Base-by-base conservation (phyloP, 2,329 filamentous ascomycete genomes). In the Metarhizium anisopliae region DNA sequence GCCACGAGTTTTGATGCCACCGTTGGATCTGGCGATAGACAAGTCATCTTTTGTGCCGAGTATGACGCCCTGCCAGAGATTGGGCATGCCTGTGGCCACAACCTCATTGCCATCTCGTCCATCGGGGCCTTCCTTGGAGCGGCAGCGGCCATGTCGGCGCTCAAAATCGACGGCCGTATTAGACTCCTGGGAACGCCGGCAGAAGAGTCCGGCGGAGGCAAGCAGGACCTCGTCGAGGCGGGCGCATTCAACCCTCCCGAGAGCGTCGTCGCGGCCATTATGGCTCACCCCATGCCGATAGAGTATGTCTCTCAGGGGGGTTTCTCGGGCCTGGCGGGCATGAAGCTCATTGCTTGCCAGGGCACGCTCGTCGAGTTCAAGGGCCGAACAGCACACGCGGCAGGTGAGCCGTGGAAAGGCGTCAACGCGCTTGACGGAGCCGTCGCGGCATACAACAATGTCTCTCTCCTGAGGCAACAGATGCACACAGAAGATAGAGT, bases 1-100 rank as follows among this genome's bases (percentile, higher is more conserved):
- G 67, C 72, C 8, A 83, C 80, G 0, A 71, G 78, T 1, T 83
- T 83, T 59, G 73, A 75, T 51, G 75, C 72, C 11, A 67, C 72
- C 14, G 66, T 67, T 50, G 77, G 77, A 32, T 62, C 65, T 0
- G 74, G 72, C 5, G 74, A 74, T 4, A 68, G 70, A 1, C 68
- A 74, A 0, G 63, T 77, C 32, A 65, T 71, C 29, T 70, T 71
- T 57, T 76, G 74, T 58, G 73, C 72, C 54, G 75, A 78, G 61
- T 78, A 78, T 56, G 50, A 51, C 35, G 50, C 50, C 2, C 18
- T 51, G 32, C 50, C 74, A 0, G 67, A 65, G 1, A 75, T 77
- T n/a, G 74, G 74, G 6, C 74, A 77, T 51, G 73, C 71, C 1
- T 76, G 74, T 59, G 74, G 74, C 2, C 74, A 77, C 62, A 77